Percentiles rank a stretch among this genome's conserved stretches.
Conservation (phyloP, 2,329 filamentous ascomycete genomes). For the Beauveria australis region DNA sequence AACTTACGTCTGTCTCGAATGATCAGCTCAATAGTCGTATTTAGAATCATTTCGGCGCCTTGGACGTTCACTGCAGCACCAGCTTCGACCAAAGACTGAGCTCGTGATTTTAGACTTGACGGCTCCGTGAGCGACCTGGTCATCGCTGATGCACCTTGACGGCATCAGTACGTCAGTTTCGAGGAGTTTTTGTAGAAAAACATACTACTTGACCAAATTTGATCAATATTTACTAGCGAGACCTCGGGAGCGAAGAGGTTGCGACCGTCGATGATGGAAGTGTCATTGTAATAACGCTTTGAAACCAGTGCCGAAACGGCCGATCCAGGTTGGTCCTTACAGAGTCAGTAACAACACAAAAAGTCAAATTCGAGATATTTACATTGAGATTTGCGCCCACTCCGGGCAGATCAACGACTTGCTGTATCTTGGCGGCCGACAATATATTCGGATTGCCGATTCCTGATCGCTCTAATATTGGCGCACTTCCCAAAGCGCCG, state of each 20-base stretch:
- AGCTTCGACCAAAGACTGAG: slow-evolving; percentile 15
- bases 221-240: slow-evolving; percentile 16
- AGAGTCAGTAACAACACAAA: not conserved
- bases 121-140: not conserved
- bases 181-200: not conserved
- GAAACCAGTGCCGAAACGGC: slow-evolving; percentile 14
- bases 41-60: slow-evolving; percentile 16
- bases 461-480: slow-evolving; percentile 46
- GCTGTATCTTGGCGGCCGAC: slow-evolving; percentile 34
- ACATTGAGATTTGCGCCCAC: slow-evolving; percentile 32
- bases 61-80: slow-evolving; percentile 16
- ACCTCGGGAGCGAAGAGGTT: slow-evolving; percentile 17
- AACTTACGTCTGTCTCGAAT: slow-evolving; percentile 9
- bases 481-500: slow-evolving; percentile 13
- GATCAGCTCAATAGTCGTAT: slow-evolving; percentile 17
- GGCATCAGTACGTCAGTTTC: not conserved
- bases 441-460: slow-evolving; percentile 42
- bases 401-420: slow-evolving; percentile 44
- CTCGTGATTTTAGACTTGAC: slow-evolving; percentile 11
- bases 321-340: slow-evolving; percentile 17
- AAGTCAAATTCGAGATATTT: not conserved
- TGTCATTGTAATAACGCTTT: slow-evolving; percentile 15
- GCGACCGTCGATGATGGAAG: slow-evolving; percentile 14
- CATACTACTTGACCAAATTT: slow-evolving; percentile 14
- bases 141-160: not conserved